A percentile compares a stretch with the other conserved stretches of the same genome.
Evolutionary conservation across 2,329 filamentous ascomycete species (phyloP).

Genomic region (Cadophora sp.): DNA sequence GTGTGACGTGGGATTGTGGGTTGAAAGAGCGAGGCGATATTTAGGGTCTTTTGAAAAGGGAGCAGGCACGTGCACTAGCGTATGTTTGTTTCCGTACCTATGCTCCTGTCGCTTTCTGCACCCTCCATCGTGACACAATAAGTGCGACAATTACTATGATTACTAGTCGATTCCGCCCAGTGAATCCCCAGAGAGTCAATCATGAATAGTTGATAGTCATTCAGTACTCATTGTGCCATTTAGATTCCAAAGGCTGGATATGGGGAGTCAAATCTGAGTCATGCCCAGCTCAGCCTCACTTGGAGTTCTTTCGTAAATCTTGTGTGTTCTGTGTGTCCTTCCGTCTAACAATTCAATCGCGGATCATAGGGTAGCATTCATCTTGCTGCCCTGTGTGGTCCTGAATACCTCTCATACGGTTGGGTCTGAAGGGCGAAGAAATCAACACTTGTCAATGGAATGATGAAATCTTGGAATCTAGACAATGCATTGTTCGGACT

Average conservation of each 20-base stretch:
- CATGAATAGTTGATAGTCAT: not conserved
- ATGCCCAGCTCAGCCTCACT: not conserved
- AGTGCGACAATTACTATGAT: not conserved
- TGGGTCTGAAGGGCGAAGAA: no score
- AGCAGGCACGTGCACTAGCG: conserved; percentile 16
- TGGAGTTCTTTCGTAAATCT: not conserved
- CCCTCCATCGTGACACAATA: not conserved
- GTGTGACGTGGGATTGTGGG: conserved; percentile 31
- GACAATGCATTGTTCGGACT: no score
- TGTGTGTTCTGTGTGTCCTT: not conserved
- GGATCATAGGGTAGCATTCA: not conserved
- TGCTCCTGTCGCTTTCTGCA: not conserved
- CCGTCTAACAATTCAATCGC: not conserved
- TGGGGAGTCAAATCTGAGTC: conserved; percentile 6
- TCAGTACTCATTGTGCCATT: not conserved
- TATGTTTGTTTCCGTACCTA: not conserved
- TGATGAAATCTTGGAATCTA: no score
- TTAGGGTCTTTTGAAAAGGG: conserved; percentile 11
- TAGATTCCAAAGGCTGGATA: not conserved
- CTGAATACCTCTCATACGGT: no score
- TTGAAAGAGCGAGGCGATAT: conserved; percentile 15
- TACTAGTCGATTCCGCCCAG: not conserved
- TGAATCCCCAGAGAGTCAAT: not conserved
- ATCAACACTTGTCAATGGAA: no score
- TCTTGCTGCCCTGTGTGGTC: no score